Evolutionary conservation across 2,329 filamentous ascomycete species (phyloP).

Genomic region (Sporothrix curviconia): DNA sequence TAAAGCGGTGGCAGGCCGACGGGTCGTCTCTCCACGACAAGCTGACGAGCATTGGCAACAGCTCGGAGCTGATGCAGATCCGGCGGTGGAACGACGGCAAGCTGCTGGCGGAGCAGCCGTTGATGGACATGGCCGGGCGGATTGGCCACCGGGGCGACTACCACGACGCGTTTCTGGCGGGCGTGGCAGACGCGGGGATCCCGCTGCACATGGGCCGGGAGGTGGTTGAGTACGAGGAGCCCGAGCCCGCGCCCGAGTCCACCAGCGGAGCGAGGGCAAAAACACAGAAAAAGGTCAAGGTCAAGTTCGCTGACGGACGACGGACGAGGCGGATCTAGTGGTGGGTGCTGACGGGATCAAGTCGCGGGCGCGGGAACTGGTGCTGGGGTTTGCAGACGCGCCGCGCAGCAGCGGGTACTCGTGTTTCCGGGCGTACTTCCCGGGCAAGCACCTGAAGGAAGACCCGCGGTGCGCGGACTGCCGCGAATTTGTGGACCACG

Average conservation of each 20-base stretch:
- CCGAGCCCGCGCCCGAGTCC: constrained; percentile 9
- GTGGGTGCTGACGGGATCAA: constrained; percentile 48
- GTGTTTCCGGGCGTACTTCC: constrained; percentile 44
- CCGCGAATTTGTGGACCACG: constrained; percentile 35
- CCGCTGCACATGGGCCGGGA: constrained; percentile 34
- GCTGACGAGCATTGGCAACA: constrained; percentile 40
- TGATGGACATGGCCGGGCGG: constrained; percentile 46
- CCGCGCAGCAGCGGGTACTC: constrained; percentile 48
- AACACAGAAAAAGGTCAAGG: constrained; percentile 20
- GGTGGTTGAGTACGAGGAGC: constrained; percentile 33
- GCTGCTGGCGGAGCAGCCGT: constrained; percentile 38
- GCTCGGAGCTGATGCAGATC: constrained; percentile 41
- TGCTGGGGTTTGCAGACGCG: constrained; percentile 45
- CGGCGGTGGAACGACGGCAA: constrained; percentile 41
- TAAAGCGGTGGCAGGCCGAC: constrained; percentile 38
- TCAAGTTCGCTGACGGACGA: constrained; percentile 31
- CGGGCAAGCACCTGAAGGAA: constrained; percentile 29
- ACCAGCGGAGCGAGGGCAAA: background rate
- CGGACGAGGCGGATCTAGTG: constrained; percentile 40
- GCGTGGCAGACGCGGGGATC: constrained; percentile 34
- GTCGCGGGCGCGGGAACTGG: constrained; percentile 42
- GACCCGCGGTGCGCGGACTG: constrained; percentile 26
- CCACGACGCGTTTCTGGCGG: constrained; percentile 35
- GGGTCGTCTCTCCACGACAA: constrained; percentile 25
- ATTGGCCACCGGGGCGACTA: constrained; percentile 41